Percentiles rank a stretch among this genome's conserved stretches.
Conservation (phyloP, 2,329 filamentous ascomycete species). For the Mollisiaceae sp. region DNA sequence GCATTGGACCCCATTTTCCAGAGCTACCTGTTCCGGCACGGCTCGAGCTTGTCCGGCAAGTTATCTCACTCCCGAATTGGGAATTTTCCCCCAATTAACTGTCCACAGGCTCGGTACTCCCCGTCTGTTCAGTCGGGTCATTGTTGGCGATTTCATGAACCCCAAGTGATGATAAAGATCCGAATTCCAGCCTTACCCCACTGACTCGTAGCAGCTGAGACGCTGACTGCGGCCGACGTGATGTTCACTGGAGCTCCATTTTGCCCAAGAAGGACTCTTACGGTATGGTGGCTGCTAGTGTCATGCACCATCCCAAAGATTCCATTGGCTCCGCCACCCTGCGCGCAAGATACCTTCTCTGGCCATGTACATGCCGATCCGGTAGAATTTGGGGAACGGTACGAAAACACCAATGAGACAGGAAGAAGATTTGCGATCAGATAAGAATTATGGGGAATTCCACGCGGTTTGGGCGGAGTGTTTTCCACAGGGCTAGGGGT, state of each 20-base stretch:
- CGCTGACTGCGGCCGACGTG: slow-evolving; percentile 6
- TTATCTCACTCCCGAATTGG: background rate
- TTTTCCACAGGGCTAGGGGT: no score
- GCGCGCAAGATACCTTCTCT: slow-evolving; percentile 1
- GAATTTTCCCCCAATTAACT: background rate
- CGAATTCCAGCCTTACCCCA: background rate
- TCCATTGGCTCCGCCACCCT: slow-evolving; percentile 5
- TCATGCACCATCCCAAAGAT: background rate
- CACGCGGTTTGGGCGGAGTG: no score
- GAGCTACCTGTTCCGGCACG: background rate
- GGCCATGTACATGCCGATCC: background rate
- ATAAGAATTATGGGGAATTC: background rate
- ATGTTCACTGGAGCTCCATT: background rate
- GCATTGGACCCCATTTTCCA: background rate
- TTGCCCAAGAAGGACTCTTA: background rate
- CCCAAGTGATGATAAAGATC: background rate
- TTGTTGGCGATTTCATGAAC: slow-evolving; percentile 1
- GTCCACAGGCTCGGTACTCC: background rate
- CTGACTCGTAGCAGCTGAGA: background rate
- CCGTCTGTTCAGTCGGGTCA: background rate
- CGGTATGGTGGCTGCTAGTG: background rate
- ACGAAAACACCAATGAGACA: background rate
- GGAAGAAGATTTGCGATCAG: background rate
- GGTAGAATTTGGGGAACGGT: background rate
- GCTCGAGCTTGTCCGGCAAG: background rate